phyloP scores from a whole-genome alignment of 1,284 basidiomycete genomes.

The Vanrija sp. region DNA sequence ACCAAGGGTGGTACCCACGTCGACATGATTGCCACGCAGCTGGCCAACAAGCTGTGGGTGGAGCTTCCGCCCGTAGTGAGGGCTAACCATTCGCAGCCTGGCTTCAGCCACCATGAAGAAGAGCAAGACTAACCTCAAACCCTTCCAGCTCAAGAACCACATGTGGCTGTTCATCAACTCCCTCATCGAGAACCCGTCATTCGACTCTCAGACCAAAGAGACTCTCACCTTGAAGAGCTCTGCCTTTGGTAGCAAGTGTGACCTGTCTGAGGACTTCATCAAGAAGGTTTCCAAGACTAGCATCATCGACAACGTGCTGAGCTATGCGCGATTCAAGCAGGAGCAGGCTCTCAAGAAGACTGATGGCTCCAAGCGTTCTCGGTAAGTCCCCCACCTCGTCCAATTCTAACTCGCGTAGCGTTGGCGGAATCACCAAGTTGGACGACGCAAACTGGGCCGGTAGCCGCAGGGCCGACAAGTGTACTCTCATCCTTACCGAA shows the following conservation, averaged over 20 bases:
- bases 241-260: slow-evolving; percentile 86
- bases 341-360: slow-evolving; percentile 95
- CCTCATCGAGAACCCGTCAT: slow-evolving; percentile 95
- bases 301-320: slow-evolving; percentile 87
- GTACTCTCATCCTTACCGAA: slow-evolving; percentile 96
- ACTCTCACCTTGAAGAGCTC: slow-evolving; percentile 80
- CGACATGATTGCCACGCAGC: slow-evolving; percentile 77
- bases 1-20: slow-evolving; percentile 97
- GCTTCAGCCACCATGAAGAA: slow-evolving; percentile 79
- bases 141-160: slow-evolving; percentile 91
- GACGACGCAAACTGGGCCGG: slow-evolving; percentile 98
- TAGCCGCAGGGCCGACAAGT: slow-evolving; percentile 70
- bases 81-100: slow-evolving; percentile 49
- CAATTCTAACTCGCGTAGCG: slow-evolving; percentile 55
- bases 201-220: slow-evolving; percentile 99
- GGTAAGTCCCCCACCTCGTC: slow-evolving; percentile 52
- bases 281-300: slow-evolving; percentile 91
- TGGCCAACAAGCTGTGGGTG: slow-evolving; percentile 68
- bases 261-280: slow-evolving; percentile 87
- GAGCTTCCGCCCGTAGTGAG: no score
- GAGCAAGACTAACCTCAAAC: slow-evolving; percentile 92
- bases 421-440: slow-evolving; percentile 88
- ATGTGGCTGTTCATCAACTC: slow-evolving; percentile 99
- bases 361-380: slow-evolving; percentile 86
- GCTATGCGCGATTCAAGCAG: slow-evolving; percentile 95